Evolutionary conservation across 1,139 yeast genomes (phyloP).

Genomic region (Debaryomyces fabryi): DNA sequence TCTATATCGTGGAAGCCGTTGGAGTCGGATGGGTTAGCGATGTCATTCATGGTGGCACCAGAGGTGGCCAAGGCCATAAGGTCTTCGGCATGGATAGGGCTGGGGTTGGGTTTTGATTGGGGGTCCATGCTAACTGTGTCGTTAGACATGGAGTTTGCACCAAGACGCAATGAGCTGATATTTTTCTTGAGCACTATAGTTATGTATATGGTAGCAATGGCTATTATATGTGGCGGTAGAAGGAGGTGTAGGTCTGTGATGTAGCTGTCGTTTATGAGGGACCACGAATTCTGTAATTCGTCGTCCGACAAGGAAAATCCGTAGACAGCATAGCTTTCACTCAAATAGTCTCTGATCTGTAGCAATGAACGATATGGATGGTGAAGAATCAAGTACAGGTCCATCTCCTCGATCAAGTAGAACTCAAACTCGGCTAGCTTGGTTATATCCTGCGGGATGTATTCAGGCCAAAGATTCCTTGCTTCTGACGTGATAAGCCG

Average conservation of each 20-base stretch:
- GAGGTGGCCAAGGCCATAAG: slow-evolving; percentile 31
- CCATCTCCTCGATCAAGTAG: slow-evolving; percentile 86
- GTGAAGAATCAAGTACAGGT: slow-evolving; percentile 75
- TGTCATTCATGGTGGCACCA: neutral
- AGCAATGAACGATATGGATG: slow-evolving; percentile 84
- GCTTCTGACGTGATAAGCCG: slow-evolving; percentile 83
- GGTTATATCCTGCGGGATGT: slow-evolving; percentile 87
- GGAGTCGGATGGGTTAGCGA: slow-evolving; percentile 16
- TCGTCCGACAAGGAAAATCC: slow-evolving; percentile 56
- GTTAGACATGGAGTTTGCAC: slow-evolving; percentile 11
- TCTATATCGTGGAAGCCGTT: slow-evolving; percentile 31
- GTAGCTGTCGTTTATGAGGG: slow-evolving; percentile 85
- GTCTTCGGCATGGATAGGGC: slow-evolving; percentile 42
- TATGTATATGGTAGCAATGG: slow-evolving; percentile 77
- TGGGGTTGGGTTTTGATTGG: slow-evolving; percentile 6
- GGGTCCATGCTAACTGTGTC: slow-evolving; percentile 7
- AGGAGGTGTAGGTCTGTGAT: slow-evolving; percentile 82
- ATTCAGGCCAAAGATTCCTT: slow-evolving; percentile 91
- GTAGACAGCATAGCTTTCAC: slow-evolving; percentile 25
- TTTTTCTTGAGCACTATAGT: slow-evolving; percentile 62
- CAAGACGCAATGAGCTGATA: slow-evolving; percentile 24
- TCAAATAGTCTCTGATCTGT: slow-evolving; percentile 56
- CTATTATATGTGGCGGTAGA: slow-evolving; percentile 90
- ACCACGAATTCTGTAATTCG: slow-evolving; percentile 87
- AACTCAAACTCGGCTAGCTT: slow-evolving; percentile 97